Evolutionary conservation across 805 yeast species (phyloP).

Genomic region (Teunomyces gatunensis): DNA sequence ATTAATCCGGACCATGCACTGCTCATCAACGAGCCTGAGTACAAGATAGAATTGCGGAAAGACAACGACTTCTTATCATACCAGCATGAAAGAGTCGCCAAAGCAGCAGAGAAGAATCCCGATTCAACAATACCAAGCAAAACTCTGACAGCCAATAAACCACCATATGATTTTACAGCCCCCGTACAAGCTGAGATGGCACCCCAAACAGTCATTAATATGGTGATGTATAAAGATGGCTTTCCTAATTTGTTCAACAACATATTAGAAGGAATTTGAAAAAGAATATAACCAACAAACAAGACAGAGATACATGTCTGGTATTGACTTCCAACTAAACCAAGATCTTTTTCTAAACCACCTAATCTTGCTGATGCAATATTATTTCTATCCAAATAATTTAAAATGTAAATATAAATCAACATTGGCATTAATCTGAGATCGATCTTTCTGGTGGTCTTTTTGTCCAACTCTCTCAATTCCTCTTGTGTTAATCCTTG

Average conservation of each 20-base stretch:
- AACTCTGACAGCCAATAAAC: slow-evolving; percentile 45
- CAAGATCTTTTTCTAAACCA: slow-evolving; percentile 45
- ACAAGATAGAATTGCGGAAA: slow-evolving; percentile 48
- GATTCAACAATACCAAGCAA: slow-evolving; percentile 48
- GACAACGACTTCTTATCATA: slow-evolving; percentile 50
- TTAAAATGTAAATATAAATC: slow-evolving; percentile 49
- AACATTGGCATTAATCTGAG: slow-evolving; percentile 49
- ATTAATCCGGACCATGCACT: slow-evolving; percentile 57
- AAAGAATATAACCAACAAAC: slow-evolving; percentile 47
- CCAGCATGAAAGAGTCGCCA: slow-evolving; percentile 54
- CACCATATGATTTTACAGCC: slow-evolving; percentile 42
- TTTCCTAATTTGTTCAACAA: slow-evolving; percentile 44
- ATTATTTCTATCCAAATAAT: slow-evolving; percentile 51
- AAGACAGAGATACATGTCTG: slow-evolving; percentile 53
- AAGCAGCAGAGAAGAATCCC: slow-evolving; percentile 46
- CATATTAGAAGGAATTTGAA: slow-evolving; percentile 51
- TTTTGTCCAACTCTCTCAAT: slow-evolving; percentile 39
- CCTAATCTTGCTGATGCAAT: slow-evolving; percentile 55
- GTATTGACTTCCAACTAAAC: slow-evolving; percentile 41
- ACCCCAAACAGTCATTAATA: slow-evolving; percentile 54
- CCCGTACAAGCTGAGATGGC: slow-evolving; percentile 46
- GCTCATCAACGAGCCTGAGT: slow-evolving; percentile 49
- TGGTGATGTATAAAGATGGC: slow-evolving; percentile 51
- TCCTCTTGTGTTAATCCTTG: slow-evolving; percentile 38
- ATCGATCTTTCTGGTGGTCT: slow-evolving; percentile 48